Percentiles rank a stretch among this genome's conserved stretches.
phyloP scores from a whole-genome alignment of 129 eudicot genomes.

The Oenanthe sinensis region DNA sequence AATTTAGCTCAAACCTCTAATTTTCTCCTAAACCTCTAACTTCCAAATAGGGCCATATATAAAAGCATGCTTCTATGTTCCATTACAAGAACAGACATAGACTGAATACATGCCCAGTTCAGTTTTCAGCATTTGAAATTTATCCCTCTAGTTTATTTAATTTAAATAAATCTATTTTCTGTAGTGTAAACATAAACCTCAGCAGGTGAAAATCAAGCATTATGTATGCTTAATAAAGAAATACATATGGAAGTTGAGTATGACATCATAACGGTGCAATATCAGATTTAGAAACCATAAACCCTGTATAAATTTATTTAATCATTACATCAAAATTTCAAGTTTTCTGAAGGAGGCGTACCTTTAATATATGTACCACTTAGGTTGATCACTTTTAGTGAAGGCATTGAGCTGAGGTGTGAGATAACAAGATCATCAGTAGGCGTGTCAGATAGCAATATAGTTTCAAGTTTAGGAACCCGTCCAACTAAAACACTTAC shows the following conservation, averaged over 20 bases:
- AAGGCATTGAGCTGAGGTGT: slow-evolving; percentile 64
- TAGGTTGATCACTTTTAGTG: slow-evolving; percentile 54
- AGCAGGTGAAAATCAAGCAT: background rate
- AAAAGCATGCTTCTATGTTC: background rate
- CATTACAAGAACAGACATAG: background rate
- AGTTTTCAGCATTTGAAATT: background rate
- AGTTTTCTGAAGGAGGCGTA: slow-evolving; percentile 16
- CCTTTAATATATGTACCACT: slow-evolving; percentile 66
- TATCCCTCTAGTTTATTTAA: background rate
- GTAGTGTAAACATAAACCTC: background rate
- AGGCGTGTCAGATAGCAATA: slow-evolving; percentile 49
- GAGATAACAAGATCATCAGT: slow-evolving; percentile 60
- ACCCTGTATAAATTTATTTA: background rate
- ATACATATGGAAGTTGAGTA: background rate
- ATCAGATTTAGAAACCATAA: background rate
- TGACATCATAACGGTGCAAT: background rate
- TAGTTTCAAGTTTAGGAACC: slow-evolving; percentile 64
- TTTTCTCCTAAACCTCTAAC: too few relatives aligned
- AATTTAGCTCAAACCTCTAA: too few relatives aligned
- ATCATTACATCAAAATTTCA: background rate
- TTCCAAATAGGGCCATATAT: too few relatives aligned
- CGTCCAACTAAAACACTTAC: slow-evolving; percentile 56
- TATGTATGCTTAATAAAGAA: background rate
- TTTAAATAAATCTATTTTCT: background rate
- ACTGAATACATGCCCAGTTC: background rate